These are phyloP conservation scores for Saccharomycopsis hybrid DNA, from an alignment of 1,139 yeast species.

Conservation along the genomic window DNA sequence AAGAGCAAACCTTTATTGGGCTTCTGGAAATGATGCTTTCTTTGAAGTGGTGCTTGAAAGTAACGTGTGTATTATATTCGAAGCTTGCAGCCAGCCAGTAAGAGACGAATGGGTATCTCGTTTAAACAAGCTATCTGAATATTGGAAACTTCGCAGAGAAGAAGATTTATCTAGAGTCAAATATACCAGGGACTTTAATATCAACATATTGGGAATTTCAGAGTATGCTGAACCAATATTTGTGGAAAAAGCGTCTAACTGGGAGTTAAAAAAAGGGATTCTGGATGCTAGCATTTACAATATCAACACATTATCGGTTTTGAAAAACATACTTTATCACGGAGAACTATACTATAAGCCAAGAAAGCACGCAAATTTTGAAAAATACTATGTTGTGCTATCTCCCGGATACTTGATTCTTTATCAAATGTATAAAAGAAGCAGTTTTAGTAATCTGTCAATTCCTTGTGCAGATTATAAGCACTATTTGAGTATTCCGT, in stretches of 20 bases:
- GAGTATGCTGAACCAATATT: conserved; percentile 56
- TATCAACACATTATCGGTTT: conserved; percentile 52
- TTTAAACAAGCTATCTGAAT: conserved; percentile 39
- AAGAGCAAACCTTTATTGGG: no score
- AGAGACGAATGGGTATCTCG: conserved; percentile 64
- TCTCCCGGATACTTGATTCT: conserved; percentile 64
- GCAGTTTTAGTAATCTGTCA: conserved; percentile 37
- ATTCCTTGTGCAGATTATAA: conserved; percentile 39
- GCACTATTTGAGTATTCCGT: conserved; percentile 52
- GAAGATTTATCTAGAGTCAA: conserved; percentile 39
- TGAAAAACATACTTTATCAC: conserved; percentile 49
- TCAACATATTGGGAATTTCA: conserved; percentile 41
- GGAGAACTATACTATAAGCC: conserved; percentile 67
- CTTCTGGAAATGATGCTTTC: not conserved
- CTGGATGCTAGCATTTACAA: conserved; percentile 50
- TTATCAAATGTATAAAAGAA: conserved; percentile 38
- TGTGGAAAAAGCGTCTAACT: conserved; percentile 40
- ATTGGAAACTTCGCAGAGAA: conserved; percentile 51
- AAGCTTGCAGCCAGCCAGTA: conserved; percentile 42
- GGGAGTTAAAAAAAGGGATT: conserved; percentile 49
- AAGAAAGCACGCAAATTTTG: conserved; percentile 61
- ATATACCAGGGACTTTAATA: conserved; percentile 41
- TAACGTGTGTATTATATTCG: no score
- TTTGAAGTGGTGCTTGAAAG: not conserved
- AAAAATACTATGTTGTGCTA: conserved; percentile 53